A percentile compares a stretch with the other conserved stretches of the same genome.
Evolutionary conservation across 2,329 filamentous ascomycete genomes (phyloP).

Genomic region (Xylaria sp.): DNA sequence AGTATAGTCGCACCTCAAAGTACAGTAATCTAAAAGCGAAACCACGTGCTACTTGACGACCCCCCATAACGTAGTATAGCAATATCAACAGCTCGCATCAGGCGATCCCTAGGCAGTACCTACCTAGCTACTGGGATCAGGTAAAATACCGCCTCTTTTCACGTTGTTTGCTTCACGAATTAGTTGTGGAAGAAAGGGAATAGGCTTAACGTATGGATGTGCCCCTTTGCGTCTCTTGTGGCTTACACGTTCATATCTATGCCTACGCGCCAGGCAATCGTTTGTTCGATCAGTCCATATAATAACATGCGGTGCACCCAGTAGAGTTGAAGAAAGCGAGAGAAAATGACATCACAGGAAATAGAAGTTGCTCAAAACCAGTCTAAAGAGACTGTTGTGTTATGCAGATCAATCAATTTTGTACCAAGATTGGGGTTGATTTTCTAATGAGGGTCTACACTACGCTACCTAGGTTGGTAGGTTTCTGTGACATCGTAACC

Average conservation of each 20-base stretch:
- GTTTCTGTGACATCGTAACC: background rate
- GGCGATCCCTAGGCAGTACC: background rate
- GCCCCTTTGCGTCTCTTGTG: background rate
- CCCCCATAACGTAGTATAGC: background rate
- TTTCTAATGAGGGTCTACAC: background rate
- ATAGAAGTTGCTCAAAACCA: background rate
- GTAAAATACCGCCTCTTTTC: too few species aligned
- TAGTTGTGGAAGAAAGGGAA: too few species aligned
- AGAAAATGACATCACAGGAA: conserved; percentile 22
- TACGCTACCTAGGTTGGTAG: background rate
- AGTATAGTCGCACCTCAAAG: background rate
- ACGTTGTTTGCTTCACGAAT: too few species aligned
- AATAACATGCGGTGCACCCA: background rate
- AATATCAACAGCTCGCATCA: background rate
- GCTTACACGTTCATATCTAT: background rate
- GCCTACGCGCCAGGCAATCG: background rate
- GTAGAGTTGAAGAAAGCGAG: background rate
- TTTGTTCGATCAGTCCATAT: conserved; percentile 1
- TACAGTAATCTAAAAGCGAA: background rate
- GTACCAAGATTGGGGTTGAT: conserved; percentile 9
- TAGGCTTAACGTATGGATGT: too few species aligned
- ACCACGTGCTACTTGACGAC: background rate
- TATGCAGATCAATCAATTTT: conserved; percentile 12
- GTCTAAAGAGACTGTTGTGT: background rate
- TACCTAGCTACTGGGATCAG: too few species aligned